phyloP scores from a whole-genome alignment of 139 green algal species.

The Coccomyxa sp. region DNA sequence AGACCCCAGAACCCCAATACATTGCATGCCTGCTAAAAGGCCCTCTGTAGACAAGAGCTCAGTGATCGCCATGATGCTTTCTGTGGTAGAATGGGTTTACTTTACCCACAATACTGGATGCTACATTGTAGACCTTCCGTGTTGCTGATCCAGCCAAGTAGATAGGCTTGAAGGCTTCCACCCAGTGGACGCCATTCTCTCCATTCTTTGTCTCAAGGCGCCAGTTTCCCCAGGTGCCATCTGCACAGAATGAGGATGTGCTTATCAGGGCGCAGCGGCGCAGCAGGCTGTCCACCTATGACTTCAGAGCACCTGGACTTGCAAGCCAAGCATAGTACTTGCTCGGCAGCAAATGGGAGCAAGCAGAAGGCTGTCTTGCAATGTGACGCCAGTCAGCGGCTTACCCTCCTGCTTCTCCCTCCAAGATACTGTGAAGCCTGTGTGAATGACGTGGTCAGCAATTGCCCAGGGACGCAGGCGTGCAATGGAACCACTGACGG shows the following conservation, averaged over 20 bases:
- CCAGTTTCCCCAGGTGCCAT: conserved; percentile 14
- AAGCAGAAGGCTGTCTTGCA: neutral
- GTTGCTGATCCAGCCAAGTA: conserved; percentile 1
- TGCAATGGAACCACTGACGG: conserved; percentile 10
- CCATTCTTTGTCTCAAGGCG: conserved; percentile 12
- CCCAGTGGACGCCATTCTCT: conserved; percentile 17
- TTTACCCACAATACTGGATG: neutral
- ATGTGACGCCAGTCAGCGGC: neutral
- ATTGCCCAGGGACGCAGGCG: conserved; percentile 16
- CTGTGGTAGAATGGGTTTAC: neutral
- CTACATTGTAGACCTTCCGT: conserved; percentile 5
- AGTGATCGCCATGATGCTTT: too few species aligned
- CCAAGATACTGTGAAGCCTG: conserved; percentile 13
- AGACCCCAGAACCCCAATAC: too few species aligned
- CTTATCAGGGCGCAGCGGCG: too few species aligned
- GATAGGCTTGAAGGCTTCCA: conserved; percentile 3
- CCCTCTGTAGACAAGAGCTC: too few species aligned
- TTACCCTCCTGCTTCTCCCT: conserved; percentile 5
- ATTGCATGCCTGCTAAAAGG: too few species aligned
- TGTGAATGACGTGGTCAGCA: conserved; percentile 17
- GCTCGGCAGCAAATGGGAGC: neutral
- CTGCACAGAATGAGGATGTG: conserved; percentile 9
- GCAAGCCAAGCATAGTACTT: too few species aligned
- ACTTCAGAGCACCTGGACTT: too few species aligned
- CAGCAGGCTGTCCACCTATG: too few species aligned